phyloP scores from a whole-genome alignment of 2,329 filamentous ascomycete species.

The Beauveria scarabaeidicola region DNA sequence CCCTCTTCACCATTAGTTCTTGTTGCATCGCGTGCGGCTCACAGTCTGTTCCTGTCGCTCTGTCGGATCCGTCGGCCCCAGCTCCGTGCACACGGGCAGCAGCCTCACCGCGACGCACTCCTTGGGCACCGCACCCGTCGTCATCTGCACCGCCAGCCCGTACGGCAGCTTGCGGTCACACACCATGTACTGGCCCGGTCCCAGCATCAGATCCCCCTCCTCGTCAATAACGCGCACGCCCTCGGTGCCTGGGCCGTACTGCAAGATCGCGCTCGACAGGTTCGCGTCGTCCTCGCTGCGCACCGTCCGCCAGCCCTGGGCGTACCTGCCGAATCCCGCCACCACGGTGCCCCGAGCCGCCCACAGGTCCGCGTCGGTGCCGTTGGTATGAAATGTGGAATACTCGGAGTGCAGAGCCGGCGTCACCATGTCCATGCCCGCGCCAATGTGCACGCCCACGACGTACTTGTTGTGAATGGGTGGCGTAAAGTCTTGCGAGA shows the following conservation, averaged over 20 bases:
- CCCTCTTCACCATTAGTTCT: not conserved
- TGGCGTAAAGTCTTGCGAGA: not conserved
- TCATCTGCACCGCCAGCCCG: slow-evolving; percentile 2
- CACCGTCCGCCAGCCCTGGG: not conserved
- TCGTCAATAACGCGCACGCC: not conserved
- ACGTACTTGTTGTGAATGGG: not conserved
- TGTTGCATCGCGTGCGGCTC: not conserved
- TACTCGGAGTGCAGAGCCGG: not conserved
- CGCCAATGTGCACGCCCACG: not conserved
- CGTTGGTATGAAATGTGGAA: slow-evolving; percentile 1
- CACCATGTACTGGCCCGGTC: slow-evolving; percentile 4
- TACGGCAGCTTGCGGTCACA: slow-evolving; percentile 1
- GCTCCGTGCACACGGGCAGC: slow-evolving; percentile 2
- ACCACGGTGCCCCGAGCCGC: not conserved
- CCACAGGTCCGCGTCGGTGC: not conserved
- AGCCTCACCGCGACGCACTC: not conserved
- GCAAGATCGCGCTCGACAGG: not conserved
- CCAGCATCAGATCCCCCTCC: not conserved
- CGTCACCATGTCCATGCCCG: slow-evolving; percentile 1
- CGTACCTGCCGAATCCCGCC: not conserved
- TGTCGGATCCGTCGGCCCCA: not conserved
- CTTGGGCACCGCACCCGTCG: not conserved
- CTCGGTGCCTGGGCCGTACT: slow-evolving; percentile 3
- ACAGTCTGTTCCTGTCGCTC: not conserved
- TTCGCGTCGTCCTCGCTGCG: not conserved